Evolutionary conservation across 768 basidiomycete species (phyloP).

Genomic region (Tylopilus vinaceipallidus): DNA sequence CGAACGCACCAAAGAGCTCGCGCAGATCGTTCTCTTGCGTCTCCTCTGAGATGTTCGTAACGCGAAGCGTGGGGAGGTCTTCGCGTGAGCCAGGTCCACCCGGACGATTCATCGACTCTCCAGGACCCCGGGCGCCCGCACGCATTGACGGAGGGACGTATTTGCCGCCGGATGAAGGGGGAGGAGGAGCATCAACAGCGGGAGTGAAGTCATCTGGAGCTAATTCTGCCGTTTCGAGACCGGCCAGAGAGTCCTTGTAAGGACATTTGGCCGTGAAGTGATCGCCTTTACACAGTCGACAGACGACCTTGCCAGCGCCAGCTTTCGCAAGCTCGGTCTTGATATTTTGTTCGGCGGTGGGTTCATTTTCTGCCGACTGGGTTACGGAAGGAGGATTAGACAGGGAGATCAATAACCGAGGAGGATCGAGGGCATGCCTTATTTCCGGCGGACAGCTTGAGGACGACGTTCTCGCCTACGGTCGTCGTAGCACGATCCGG

Average conservation of each 20-base stretch:
- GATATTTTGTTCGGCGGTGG: conserved; percentile 58
- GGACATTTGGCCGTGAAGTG: conserved; percentile 99
- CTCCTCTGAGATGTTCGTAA: conserved; percentile 96
- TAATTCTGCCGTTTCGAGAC: conserved; percentile 57
- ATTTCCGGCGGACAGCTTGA: conserved; percentile 63
- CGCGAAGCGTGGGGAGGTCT: conserved; percentile 93
- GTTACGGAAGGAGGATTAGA: not conserved
- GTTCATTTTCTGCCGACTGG: conserved; percentile 66
- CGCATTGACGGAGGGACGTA: conserved; percentile 96
- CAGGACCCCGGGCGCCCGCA: conserved; percentile 59
- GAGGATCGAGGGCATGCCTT: conserved; percentile 40
- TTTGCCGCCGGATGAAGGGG: conserved; percentile 59
- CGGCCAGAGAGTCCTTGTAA: conserved; percentile 90
- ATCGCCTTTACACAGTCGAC: conserved; percentile 93
- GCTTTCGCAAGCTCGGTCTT: conserved; percentile 68
- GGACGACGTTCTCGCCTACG: conserved; percentile 70
- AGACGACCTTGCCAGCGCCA: conserved; percentile 85
- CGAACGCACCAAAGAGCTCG: conserved; percentile 85
- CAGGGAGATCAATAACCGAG: not conserved
- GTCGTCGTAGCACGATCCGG: conserved; percentile 94
- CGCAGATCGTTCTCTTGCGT: conserved; percentile 93
- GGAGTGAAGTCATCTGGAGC: conserved; percentile 37
- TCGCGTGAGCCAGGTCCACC: conserved; percentile 63
- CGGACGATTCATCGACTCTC: conserved; percentile 63
- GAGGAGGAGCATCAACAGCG: conserved; percentile 30